Evolutionary conservation across 257 asterid genomes (phyloP).

Genomic region (Rehmannia glutinosa): DNA sequence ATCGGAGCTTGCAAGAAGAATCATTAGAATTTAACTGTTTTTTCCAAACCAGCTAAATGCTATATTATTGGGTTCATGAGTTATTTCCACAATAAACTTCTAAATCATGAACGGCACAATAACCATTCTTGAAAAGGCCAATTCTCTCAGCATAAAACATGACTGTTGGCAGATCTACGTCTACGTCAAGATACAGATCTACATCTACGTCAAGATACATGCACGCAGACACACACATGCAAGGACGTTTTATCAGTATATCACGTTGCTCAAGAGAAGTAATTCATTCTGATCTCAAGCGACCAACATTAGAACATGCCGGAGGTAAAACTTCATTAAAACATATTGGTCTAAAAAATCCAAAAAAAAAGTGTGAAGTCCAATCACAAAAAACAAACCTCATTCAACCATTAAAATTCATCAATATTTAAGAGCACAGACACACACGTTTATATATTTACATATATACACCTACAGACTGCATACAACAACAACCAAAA

Average conservation of each 20-base stretch:
- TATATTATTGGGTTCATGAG: too few relatives aligned
- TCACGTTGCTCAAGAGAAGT: neutral
- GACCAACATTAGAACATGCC: neutral
- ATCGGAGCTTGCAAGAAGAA: neutral
- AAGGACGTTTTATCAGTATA: conserved; percentile 4
- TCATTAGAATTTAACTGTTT: neutral
- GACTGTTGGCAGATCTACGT: conserved; percentile 5
- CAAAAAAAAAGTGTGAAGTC: neutral
- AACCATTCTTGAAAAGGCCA: neutral
- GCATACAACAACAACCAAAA: neutral
- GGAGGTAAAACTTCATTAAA: neutral
- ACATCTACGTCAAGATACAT: neutral
- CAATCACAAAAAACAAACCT: neutral
- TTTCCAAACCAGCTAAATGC: neutral
- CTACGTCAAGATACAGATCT: too few relatives aligned
- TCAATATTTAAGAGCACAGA: neutral
- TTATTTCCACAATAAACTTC: neutral
- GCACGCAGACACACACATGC: neutral
- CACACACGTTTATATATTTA: neutral
- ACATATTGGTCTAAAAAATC: neutral
- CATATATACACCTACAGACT: neutral
- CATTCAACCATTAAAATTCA: conserved; percentile 10
- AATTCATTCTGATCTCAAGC: neutral
- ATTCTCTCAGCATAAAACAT: neutral
- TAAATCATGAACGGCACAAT: neutral